Evolutionary conservation across 495 filamentous ascomycete genomes (phyloP).

Genomic region (Aspergillus carlsbadensis): DNA sequence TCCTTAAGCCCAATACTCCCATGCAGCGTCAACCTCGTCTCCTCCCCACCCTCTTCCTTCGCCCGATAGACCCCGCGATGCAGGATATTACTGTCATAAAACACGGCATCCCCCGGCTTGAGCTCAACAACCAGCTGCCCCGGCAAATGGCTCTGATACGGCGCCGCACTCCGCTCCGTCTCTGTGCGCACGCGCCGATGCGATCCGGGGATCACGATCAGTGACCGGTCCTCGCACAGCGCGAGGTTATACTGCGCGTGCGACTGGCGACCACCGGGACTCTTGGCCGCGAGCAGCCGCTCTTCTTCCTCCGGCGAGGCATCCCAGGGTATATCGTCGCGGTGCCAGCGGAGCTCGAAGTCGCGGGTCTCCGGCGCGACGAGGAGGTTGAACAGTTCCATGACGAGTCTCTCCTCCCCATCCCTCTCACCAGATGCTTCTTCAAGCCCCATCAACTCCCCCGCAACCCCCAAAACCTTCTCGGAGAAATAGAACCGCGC

Average conservation of each 20-base stretch:
- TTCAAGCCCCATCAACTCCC: slow-evolving; percentile 52
- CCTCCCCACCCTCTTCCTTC: slow-evolving; percentile 38
- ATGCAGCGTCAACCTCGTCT: slow-evolving; percentile 74
- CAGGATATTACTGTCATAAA: slow-evolving; percentile 87
- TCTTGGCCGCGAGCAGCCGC: slow-evolving; percentile 37
- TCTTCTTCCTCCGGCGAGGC: slow-evolving; percentile 57
- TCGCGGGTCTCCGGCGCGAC: slow-evolving; percentile 59
- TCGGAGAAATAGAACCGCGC: slow-evolving; percentile 64
- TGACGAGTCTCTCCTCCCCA: slow-evolving; percentile 52
- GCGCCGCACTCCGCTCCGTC: slow-evolving; percentile 59
- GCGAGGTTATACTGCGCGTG: slow-evolving; percentile 82
- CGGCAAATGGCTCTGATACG: slow-evolving; percentile 56
- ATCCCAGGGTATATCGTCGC: slow-evolving; percentile 67
- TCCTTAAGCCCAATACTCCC: slow-evolving; percentile 69
- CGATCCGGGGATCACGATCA: slow-evolving; percentile 71
- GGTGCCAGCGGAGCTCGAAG: slow-evolving; percentile 74
- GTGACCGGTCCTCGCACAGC: slow-evolving; percentile 61
- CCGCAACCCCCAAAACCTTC: slow-evolving; percentile 53
- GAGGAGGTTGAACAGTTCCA: slow-evolving; percentile 81
- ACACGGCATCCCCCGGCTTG: slow-evolving; percentile 71
- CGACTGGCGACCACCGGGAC: slow-evolving; percentile 47
- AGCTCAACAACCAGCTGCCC: slow-evolving; percentile 62
- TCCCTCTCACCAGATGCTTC: slow-evolving; percentile 27
- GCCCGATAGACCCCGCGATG: slow-evolving; percentile 72
- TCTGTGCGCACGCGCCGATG: slow-evolving; percentile 66